Evolutionary conservation across 2,329 filamentous ascomycete species (phyloP).

Genomic region (Colletotrichum godetiae): DNA sequence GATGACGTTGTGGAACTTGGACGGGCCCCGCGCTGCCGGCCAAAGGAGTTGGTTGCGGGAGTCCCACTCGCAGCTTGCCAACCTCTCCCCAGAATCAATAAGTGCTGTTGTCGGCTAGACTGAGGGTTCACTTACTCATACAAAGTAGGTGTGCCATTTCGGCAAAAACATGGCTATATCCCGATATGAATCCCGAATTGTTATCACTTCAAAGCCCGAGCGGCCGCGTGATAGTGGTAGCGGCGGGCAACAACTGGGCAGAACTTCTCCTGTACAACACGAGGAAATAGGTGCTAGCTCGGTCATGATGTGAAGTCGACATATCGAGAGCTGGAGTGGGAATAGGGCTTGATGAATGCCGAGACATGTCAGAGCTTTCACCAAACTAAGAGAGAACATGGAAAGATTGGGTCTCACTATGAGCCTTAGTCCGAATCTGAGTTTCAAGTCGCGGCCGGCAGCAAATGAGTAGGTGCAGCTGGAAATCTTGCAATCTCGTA

Average conservation of each 20-base stretch:
- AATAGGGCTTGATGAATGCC: neutral
- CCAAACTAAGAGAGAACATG: neutral
- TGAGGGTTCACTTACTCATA: neutral
- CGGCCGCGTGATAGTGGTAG: neutral
- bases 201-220: neutral
- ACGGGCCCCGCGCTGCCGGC: neutral
- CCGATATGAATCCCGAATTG: neutral
- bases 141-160: neutral
- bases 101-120: neutral
- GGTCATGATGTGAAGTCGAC: neutral
- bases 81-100: too few relatives aligned
- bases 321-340: neutral
- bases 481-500: neutral
- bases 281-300: neutral
- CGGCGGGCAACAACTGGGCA: neutral
- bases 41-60: neutral
- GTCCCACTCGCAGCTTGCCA: neutral
- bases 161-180: neutral
- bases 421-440: neutral
- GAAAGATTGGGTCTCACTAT: neutral
- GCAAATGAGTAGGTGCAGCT: neutral
- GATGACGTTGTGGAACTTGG: neutral
- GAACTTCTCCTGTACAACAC: neutral
- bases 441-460: neutral
- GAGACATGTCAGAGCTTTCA: neutral